Evolutionary conservation across 148 eudicot genomes (phyloP).

Genomic region (Rhododendron simsii): DNA sequence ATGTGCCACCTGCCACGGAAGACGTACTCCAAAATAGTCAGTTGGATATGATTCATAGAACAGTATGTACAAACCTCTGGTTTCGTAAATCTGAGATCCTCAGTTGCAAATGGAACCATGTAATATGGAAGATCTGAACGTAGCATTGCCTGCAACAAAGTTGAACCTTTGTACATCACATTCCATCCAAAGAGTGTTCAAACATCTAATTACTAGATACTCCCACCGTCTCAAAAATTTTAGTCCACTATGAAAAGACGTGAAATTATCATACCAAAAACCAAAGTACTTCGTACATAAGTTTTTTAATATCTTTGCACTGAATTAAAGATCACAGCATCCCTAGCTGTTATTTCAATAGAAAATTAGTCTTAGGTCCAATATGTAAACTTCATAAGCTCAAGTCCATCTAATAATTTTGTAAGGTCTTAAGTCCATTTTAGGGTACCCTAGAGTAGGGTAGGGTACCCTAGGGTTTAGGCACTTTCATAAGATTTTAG

Average conservation of each 20-base stretch:
- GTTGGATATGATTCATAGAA: background rate
- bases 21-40: background rate
- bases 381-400: too few species aligned
- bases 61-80: conserved; percentile 65
- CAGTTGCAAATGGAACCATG: conserved; percentile 79
- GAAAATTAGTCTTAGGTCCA: too few species aligned
- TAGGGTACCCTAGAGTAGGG: too few species aligned
- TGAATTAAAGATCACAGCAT: background rate
- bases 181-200: background rate
- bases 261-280: background rate
- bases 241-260: background rate
- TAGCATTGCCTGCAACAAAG: conserved; percentile 64
- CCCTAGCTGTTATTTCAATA: background rate
- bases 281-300: background rate
- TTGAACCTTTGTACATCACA: background rate
- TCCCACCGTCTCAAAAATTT: background rate
- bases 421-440: too few species aligned
- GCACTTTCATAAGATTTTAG: too few species aligned
- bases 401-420: too few species aligned
- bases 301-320: background rate
- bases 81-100: conserved; percentile 51
- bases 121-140: conserved; percentile 90
- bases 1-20: background rate
- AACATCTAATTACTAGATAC: background rate
- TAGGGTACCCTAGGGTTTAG: too few species aligned